phyloP scores from a whole-genome alignment of 768 basidiomycete genomes.

The Termitomyces sp. region DNA sequence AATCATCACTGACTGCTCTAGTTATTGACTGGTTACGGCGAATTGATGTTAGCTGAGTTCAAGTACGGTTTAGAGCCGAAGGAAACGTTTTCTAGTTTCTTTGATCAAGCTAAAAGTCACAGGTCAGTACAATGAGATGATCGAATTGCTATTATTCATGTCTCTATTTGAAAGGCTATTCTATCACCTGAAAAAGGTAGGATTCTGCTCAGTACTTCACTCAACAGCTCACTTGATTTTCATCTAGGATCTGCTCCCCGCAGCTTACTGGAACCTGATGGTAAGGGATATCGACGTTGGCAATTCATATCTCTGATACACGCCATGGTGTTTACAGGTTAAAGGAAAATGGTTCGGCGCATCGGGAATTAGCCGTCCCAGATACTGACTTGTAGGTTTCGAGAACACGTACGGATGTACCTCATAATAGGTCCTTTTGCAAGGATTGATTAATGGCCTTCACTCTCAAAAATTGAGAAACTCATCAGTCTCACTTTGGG shows the following conservation, averaged over 20 bases:
- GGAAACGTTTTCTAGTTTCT: constrained; percentile 68
- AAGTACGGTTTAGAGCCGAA: constrained; percentile 86
- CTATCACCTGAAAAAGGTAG: constrained; percentile 84
- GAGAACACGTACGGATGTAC: background rate
- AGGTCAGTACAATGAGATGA: constrained; percentile 38
- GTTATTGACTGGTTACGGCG: constrained; percentile 78
- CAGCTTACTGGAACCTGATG: constrained; percentile 74
- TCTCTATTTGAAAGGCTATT: constrained; percentile 42
- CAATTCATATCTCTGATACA: constrained; percentile 6
- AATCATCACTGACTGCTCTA: constrained; percentile 18
- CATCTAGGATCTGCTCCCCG: constrained; percentile 58
- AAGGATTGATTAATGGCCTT: background rate
- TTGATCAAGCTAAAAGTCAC: constrained; percentile 75
- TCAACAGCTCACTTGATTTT: background rate
- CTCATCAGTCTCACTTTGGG: background rate
- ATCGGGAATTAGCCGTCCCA: constrained; percentile 25
- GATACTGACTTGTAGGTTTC: constrained; percentile 10
- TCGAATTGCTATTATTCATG: background rate
- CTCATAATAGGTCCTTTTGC: background rate
- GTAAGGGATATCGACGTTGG: constrained; percentile 26
- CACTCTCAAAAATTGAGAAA: background rate
- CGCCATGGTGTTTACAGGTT: constrained; percentile 20
- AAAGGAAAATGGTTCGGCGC: constrained; percentile 43
- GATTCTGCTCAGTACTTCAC: background rate
- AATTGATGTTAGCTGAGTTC: constrained; percentile 89